Evolutionary conservation across 2,329 filamentous ascomycete species (phyloP), one percentile per base, ranked within the genome.

Genomic region (Oidium heveae): DNA sequence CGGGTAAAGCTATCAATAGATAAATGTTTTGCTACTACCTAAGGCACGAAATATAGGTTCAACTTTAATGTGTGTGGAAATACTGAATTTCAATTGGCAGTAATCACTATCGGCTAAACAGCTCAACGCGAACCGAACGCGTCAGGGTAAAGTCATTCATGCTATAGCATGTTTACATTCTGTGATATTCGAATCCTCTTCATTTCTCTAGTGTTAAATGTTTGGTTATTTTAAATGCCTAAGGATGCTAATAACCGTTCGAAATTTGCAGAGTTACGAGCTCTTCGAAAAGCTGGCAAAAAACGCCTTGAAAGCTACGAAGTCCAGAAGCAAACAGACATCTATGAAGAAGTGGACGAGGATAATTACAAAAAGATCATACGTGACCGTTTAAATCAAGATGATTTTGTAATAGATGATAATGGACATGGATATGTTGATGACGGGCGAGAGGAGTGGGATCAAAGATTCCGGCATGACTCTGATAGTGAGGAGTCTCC

Each of bases 361-460:
- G 89, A 91, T 63, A 84, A 85, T 53, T 98, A 98, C 73, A 95
- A 95, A 72, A 93, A 93, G 67, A 82, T 96, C 60, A 87, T 98
- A 15, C 79, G 91, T 44, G 79, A 82, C 55, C 82, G 91, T 50
- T 73, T 98, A 53, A 85, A 96, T 64, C 75, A 94, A 63, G 91
- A 98, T 63, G 91, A 98, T 69, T 98, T 98, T 64, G 89, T 98
- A 54, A 88, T 98, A 57, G 91, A 96, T 71, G 91, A 98, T 70
- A 94, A 95, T 70, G 89, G 89, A 64, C 86, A 89, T 66, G 89
- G 91, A 39, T 98, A 98, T 64, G 89, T 86, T 60, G 89, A 96
- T 66, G 91, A 96, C 65, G 91, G 91, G 57, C 82, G 91, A 55
- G 88, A 94, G 69, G 91, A 96, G 62, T 89, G 89, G 88, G 74